These are phyloP conservation scores for Paxillus ammoniavirescens DNA, from an alignment of 768 basidiomycete genomes.

Conservation along the genomic window DNA sequence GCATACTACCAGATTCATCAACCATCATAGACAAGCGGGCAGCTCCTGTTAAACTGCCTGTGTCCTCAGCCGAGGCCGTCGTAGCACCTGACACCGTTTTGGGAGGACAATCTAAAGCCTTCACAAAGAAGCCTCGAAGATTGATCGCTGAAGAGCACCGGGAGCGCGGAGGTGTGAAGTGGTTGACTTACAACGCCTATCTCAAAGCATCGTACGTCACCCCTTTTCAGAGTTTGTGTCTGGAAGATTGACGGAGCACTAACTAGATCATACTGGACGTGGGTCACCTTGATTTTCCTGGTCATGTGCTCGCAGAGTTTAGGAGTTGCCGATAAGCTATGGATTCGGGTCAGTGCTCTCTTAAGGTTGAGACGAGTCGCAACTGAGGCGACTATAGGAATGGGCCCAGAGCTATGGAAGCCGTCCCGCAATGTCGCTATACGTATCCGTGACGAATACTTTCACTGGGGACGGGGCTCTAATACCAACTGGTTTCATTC, in stretches of 20 bases:
- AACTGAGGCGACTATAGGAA: neutral
- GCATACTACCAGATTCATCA: constrained; percentile 49
- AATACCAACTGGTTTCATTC: neutral
- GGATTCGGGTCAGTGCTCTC: constrained; percentile 9
- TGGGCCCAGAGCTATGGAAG: constrained; percentile 11
- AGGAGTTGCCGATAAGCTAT: constrained; percentile 12
- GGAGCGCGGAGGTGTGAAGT: constrained; percentile 77
- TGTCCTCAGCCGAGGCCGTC: neutral
- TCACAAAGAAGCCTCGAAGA: constrained; percentile 59
- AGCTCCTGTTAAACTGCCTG: constrained; percentile 18
- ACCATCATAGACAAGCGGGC: constrained; percentile 44
- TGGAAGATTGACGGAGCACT: neutral
- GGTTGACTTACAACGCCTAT: constrained; percentile 63
- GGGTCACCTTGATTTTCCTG: constrained; percentile 1
- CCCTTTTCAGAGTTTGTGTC: neutral
- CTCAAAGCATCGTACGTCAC: constrained; percentile 55
- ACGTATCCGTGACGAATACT: neutral
- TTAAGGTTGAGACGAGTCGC: neutral
- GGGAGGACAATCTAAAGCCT: neutral
- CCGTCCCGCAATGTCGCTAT: neutral
- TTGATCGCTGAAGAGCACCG: constrained; percentile 76
- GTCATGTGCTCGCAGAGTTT: constrained; percentile 3
- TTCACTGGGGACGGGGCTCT: constrained; percentile 2
- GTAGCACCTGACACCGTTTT: neutral
- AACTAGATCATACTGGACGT: constrained; percentile 13